These are phyloP conservation scores for Chytriomyces confervae DNA, from an alignment of 192 early-diverging fungal species.

Conservation along the genomic window DNA sequence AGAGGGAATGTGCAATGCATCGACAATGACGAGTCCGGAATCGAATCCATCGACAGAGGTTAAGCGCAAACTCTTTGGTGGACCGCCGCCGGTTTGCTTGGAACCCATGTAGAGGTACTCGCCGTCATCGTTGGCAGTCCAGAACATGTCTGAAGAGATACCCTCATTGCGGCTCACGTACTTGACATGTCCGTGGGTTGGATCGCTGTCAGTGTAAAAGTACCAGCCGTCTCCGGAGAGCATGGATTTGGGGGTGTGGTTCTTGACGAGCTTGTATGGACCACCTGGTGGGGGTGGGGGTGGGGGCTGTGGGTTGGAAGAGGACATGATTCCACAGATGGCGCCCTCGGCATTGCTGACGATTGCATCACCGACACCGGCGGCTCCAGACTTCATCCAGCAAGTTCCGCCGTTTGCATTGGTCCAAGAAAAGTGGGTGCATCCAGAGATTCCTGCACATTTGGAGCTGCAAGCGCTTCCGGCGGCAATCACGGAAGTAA, in stretches of 20 bases:
- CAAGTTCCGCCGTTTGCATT: constrained; percentile 31
- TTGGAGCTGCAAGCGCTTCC: background rate
- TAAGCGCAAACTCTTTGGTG: constrained; percentile 38
- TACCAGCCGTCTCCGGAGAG: constrained; percentile 41
- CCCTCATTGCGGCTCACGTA: constrained; percentile 12
- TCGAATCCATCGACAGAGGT: constrained; percentile 29
- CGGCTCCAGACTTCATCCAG: constrained; percentile 19
- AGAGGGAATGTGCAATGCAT: constrained; percentile 41
- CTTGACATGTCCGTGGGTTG: constrained; percentile 44
- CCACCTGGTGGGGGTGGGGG: background rate
- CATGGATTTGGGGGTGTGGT: constrained; percentile 29
- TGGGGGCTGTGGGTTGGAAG: background rate
- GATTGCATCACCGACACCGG: background rate
- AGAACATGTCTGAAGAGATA: background rate
- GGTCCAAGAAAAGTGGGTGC: constrained; percentile 30
- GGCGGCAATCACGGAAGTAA: background rate
- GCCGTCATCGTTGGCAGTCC: background rate
- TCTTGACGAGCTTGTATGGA: constrained; percentile 29
- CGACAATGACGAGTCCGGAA: constrained; percentile 25
- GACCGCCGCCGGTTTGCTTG: constrained; percentile 3
- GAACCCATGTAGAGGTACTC: background rate
- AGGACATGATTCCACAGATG: background rate
- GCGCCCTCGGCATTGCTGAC: background rate
- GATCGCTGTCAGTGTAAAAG: constrained; percentile 43
- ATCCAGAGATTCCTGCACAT: constrained; percentile 9